Evolutionary conservation across 768 basidiomycete species (phyloP).

Genomic region (Phaeolepiota aurea): DNA sequence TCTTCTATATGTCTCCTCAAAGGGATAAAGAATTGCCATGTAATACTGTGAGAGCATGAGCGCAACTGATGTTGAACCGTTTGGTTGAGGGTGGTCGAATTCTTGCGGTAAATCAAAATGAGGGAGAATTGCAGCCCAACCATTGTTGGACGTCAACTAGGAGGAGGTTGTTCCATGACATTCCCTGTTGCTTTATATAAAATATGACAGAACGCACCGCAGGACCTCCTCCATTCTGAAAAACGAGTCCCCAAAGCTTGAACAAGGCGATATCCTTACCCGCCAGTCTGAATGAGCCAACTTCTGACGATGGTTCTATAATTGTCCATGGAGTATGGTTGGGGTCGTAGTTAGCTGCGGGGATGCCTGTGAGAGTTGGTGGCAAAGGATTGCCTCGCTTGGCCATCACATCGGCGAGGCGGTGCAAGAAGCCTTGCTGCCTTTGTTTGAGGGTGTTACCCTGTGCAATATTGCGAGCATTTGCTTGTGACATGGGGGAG

Average conservation of each 20-base stretch:
- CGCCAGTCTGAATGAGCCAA: constrained; percentile 59
- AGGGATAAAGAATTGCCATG: constrained; percentile 52
- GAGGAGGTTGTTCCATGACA: background rate
- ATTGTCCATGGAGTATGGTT: constrained; percentile 53
- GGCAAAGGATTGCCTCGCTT: constrained; percentile 61
- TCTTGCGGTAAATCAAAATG: constrained; percentile 58
- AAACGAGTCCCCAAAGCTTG: constrained; percentile 59
- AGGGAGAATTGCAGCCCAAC: constrained; percentile 45
- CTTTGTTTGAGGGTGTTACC: constrained; percentile 38
- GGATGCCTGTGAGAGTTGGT: constrained; percentile 59
- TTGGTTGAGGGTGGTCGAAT: constrained; percentile 35
- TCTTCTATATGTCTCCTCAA: constrained; percentile 64
- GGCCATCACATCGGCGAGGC: constrained; percentile 53
- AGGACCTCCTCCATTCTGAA: constrained; percentile 49
- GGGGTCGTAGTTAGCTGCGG: constrained; percentile 54
- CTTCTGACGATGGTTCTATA: constrained; percentile 54
- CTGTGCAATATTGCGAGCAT: constrained; percentile 26
- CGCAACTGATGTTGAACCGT: constrained; percentile 42
- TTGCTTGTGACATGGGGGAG: constrained; percentile 30
- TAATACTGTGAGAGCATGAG: constrained; percentile 50
- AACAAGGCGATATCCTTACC: constrained; percentile 75
- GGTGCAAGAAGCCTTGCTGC: constrained; percentile 49
- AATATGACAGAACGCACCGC: constrained; percentile 35
- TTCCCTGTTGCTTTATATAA: background rate
- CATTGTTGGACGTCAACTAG: constrained; percentile 43